Evolutionary conservation across 176 grass and related monocot species (phyloP).

Genomic region (Pontederia paniculata): DNA sequence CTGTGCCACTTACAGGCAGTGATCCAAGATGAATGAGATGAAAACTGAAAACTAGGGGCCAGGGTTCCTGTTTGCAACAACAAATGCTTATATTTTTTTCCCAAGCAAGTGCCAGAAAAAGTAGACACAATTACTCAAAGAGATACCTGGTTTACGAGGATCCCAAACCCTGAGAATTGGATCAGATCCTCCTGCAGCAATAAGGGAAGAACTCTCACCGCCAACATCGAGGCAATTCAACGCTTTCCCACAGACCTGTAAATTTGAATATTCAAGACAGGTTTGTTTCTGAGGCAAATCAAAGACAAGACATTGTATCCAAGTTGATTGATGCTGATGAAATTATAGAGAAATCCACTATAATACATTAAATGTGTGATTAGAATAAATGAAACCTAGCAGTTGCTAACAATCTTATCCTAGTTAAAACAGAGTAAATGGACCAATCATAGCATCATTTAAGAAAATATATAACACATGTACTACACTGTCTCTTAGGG

Average conservation of each 20-base stretch:
- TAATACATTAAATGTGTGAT: no score
- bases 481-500: no score
- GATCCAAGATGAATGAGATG: slow-evolving; percentile 88
- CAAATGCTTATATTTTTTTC: slow-evolving; percentile 12
- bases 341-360: no score
- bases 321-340: no score
- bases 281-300: no score
- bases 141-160: slow-evolving; percentile 86
- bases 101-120: slow-evolving; percentile 8
- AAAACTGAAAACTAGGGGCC: slow-evolving; percentile 88
- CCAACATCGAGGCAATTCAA: slow-evolving; percentile 88
- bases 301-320: no score
- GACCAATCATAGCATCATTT: no score
- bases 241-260: slow-evolving; percentile 69
- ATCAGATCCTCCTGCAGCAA: slow-evolving; percentile 74
- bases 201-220: slow-evolving; percentile 70
- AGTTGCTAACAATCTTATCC: no score
- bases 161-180: slow-evolving; percentile 88
- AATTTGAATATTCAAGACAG: slow-evolving; percentile 12
- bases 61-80: slow-evolving; percentile 45
- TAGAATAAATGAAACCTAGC: no score
- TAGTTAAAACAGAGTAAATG: no score
- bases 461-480: no score
- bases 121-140: background rate
- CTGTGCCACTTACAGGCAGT: slow-evolving; percentile 78